Base-by-base conservation (phyloP, 352 stramenopile species). In the Plasmopara muralis region DNA sequence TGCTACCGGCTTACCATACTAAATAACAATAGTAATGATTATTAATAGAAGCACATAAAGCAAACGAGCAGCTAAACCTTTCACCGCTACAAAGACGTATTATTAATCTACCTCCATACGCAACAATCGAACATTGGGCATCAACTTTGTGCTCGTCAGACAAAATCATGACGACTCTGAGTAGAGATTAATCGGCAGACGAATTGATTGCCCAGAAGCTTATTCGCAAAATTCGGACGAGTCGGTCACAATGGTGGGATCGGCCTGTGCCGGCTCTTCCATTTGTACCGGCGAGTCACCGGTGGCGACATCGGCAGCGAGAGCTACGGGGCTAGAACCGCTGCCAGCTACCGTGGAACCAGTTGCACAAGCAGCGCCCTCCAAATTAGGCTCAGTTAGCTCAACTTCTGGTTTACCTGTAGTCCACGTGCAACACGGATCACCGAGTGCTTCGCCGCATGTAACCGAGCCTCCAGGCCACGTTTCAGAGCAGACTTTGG, bases 361-460 rank as follows among this genome's bases (percentile, higher is more conserved):
- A 13, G 62, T 63, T 9, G 68, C 55, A 43, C 70, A 81, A 16
- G 48, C 63, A 10, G 59, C 66, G 18, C 59, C 68, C 33, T 63
- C 57, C 28, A 66, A 62, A 43, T 73, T 64, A 13, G 68, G 55
- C 37, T 70, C 62, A 28, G 58, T 64, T n/a, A 78, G 52, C 34
- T 29, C 45, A 39, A 63, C 70, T 39, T 81, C 71, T 15, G 71
- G 56, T 9, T 53, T 63, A 28, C 66, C 55, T 10, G 41, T 54
- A 13, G 44, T 68, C 71, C 71, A 81, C n/a, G 62, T 81, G 62
- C 71, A 81, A 35, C 60, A 68, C 43, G 60, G 60, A 40, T 68
- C 60, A 28, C 60, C 60, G 31, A 68, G 50, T 6, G 66, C 70
- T 18, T 54, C 55, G n/a, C 71, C 71, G 38, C 58, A 62, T 30